A percentile compares a stretch with the other conserved stretches of the same genome.
These are phyloP conservation scores for Fusarium sp. DNA, from an alignment of 2,329 filamentous ascomycete genomes.

Conservation along the genomic window DNA sequence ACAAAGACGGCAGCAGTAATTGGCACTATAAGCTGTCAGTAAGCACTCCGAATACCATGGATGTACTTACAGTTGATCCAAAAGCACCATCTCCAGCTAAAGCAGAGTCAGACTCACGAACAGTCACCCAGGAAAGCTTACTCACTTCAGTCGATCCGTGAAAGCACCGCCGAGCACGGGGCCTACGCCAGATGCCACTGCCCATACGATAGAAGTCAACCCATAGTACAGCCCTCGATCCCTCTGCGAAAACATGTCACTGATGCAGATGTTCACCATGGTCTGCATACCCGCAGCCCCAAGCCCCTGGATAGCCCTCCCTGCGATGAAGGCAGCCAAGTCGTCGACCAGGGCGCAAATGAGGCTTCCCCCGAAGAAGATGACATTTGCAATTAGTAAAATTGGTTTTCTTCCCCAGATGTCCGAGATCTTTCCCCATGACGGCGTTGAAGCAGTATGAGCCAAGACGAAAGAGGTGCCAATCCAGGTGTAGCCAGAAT, in stretches of 20 bases:
- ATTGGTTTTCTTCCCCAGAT: slow-evolving; percentile 69
- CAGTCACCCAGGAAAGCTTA: fast-evolving
- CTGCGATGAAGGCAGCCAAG: slow-evolving; percentile 54
- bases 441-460: slow-evolving; percentile 73
- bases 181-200: slow-evolving; percentile 72
- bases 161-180: slow-evolving; percentile 74
- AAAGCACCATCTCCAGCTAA: slow-evolving; percentile 59
- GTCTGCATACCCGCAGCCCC: slow-evolving; percentile 64
- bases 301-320: slow-evolving; percentile 62
- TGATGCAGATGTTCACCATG: slow-evolving; percentile 65
- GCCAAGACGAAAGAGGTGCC: slow-evolving; percentile 79
- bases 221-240: slow-evolving; percentile 65
- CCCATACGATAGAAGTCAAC: slow-evolving; percentile 75
- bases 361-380: slow-evolving; percentile 66
- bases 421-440: slow-evolving; percentile 75
- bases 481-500: slow-evolving; percentile 81
- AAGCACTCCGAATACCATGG: fast-evolving
- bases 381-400: slow-evolving; percentile 57
- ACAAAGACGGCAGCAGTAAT: slow-evolving; percentile 66
- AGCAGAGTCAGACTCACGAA: neutral
- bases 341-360: slow-evolving; percentile 59
- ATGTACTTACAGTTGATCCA: slow-evolving; percentile 61
- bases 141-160: slow-evolving; percentile 67
- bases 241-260: slow-evolving; percentile 62
- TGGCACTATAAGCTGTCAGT: slow-evolving; percentile 50